A percentile compares a stretch with the other conserved stretches of the same genome.
These are phyloP conservation scores for Przewalskia tangutica DNA, from an alignment of 257 asterid species.

Conservation along the genomic window DNA sequence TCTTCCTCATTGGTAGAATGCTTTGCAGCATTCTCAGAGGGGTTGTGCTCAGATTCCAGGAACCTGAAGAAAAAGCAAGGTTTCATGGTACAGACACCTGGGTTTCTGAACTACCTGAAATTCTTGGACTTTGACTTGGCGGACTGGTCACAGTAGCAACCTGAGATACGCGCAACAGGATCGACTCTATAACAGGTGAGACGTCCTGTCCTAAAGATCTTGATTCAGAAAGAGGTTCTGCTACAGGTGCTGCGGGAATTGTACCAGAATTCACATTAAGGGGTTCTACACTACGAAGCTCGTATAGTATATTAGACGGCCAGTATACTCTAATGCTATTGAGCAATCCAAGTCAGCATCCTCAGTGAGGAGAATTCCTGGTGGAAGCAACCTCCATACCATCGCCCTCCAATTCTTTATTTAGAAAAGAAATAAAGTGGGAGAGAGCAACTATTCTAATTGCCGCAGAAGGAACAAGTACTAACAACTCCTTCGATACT, in stretches of 20 bases:
- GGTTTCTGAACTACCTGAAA: conserved; percentile 63
- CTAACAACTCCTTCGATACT: too few relatives aligned
- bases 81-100: conserved; percentile 54
- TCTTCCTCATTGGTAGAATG: conserved; percentile 29
- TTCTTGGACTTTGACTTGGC: conserved; percentile 41
- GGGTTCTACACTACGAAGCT: conserved; percentile 34
- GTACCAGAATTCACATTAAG: conserved; percentile 26
- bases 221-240: conserved; percentile 52
- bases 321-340: conserved; percentile 42
- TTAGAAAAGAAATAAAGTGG: too few relatives aligned
- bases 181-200: conserved; percentile 38
- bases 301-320: conserved; percentile 34
- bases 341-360: conserved; percentile 64
- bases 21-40: conserved; percentile 12
- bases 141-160: conserved; percentile 31
- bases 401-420: conserved; percentile 35
- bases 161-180: too few relatives aligned
- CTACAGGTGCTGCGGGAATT: conserved; percentile 30
- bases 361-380: neutral
- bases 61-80: conserved; percentile 42
- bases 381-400: neutral
- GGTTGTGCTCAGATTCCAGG: conserved; percentile 33
- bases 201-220: conserved; percentile 23
- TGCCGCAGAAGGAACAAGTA: neutral
- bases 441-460: neutral